Percentiles rank a stretch among this genome's conserved stretches.
phyloP scores from a whole-genome alignment of 1,139 yeast species.

The Lodderomyces pseudojiufengensis region DNA sequence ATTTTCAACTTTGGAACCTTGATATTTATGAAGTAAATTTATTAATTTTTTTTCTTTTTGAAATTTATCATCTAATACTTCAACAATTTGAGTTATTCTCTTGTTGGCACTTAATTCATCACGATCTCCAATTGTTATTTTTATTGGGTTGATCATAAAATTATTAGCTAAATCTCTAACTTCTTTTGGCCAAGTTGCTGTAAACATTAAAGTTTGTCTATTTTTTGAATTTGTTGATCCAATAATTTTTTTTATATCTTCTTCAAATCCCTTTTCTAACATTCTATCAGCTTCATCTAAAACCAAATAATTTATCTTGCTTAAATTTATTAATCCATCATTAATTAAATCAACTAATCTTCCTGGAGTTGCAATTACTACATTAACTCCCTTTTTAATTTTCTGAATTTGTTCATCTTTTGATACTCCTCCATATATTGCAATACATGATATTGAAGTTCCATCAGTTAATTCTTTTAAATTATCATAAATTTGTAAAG shows the following conservation, averaged over 20 bases:
- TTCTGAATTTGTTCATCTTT: constrained; percentile 83
- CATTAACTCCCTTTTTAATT: constrained; percentile 50
- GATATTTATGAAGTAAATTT: constrained; percentile 71
- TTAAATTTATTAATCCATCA: constrained; percentile 77
- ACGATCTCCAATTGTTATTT: constrained; percentile 88
- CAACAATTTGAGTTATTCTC: constrained; percentile 88
- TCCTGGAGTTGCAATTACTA: constrained; percentile 97
- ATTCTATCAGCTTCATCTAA: constrained; percentile 98
- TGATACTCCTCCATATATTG: constrained; percentile 96
- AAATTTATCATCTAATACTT: constrained; percentile 82
- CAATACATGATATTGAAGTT: constrained; percentile 67
- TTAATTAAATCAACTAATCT: constrained; percentile 86
- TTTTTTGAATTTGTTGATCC: constrained; percentile 41
- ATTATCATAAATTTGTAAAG: constrained; percentile 89
- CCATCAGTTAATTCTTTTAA: constrained; percentile 62
- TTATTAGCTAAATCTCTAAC: constrained; percentile 87
- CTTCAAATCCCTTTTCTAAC: constrained; percentile 95
- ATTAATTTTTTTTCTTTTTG: constrained; percentile 76
- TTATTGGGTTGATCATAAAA: constrained; percentile 83
- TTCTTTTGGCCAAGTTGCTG: constrained; percentile 89
- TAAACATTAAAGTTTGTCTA: constrained; percentile 85
- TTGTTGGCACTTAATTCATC: constrained; percentile 94
- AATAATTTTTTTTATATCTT: constrained; percentile 84
- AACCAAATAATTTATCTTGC: constrained; percentile 70
- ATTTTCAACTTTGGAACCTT: constrained; percentile 62